Percentiles rank a stretch among this genome's conserved stretches.
Conservation (phyloP, 768 basidiomycete species). For the Harrya chromipes region DNA sequence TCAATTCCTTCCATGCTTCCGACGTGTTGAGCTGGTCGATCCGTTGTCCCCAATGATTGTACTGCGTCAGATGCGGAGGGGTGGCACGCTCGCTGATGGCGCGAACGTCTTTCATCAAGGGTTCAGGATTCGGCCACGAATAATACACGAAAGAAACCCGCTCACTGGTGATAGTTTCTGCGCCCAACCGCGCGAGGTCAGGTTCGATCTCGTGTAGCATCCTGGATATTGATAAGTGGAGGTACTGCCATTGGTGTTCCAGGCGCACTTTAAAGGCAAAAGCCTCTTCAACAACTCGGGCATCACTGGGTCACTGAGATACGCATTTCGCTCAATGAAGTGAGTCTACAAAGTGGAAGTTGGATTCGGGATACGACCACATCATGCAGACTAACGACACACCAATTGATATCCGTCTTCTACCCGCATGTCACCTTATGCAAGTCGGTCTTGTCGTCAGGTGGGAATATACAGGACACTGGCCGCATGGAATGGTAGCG, state of each 20-base stretch:
- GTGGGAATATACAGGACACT: neutral
- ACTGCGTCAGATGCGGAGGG: conserved; percentile 60
- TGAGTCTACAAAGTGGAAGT: conserved; percentile 36
- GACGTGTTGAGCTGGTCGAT: conserved; percentile 66
- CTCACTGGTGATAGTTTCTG: conserved; percentile 52
- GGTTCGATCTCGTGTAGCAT: conserved; percentile 47
- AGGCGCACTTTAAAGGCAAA: conserved; percentile 44
- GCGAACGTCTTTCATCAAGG: conserved; percentile 53
- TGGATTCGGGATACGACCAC: neutral
- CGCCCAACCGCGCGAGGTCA: conserved; percentile 60
- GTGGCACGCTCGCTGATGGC: conserved; percentile 40
- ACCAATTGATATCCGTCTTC: conserved; percentile 69
- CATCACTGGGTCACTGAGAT: conserved; percentile 58
- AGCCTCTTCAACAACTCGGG: conserved; percentile 57
- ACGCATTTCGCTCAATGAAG: conserved; percentile 58
- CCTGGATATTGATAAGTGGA: conserved; percentile 28
- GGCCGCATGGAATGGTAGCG: too few species aligned
- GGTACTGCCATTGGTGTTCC: neutral
- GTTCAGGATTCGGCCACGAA: neutral
- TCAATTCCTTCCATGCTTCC: conserved; percentile 70
- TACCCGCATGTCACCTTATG: conserved; percentile 45
- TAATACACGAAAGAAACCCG: neutral
- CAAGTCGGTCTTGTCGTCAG: neutral
- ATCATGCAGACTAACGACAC: conserved; percentile 9
- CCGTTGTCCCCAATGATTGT: conserved; percentile 68